These are phyloP conservation scores for Cercospora janseana DNA, from an alignment of 2,329 filamentous ascomycete genomes.

Conservation along the genomic window DNA sequence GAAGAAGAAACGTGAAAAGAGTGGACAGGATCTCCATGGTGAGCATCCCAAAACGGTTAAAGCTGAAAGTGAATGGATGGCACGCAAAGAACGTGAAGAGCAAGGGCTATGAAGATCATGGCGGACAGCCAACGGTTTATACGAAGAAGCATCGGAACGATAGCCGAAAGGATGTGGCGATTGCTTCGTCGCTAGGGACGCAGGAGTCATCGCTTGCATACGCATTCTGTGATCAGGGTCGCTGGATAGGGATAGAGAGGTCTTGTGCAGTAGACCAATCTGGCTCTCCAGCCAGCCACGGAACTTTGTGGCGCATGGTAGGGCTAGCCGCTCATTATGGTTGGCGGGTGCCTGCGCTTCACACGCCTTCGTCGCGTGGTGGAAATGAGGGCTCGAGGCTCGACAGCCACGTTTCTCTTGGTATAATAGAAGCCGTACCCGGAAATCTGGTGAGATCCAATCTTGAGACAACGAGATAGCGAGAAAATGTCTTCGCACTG, in stretches of 20 bases:
- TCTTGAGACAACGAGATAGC: not conserved
- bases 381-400: slow-evolving; percentile 3
- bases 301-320: not conserved
- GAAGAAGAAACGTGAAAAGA: slow-evolving; percentile 1
- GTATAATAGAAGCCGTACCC: too few relatives aligned
- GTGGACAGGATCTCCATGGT: slow-evolving; percentile 6
- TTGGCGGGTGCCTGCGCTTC: not conserved
- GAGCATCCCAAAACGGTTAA: not conserved
- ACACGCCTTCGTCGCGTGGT: slow-evolving; percentile 1
- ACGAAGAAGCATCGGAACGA: not conserved
- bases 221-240: not conserved
- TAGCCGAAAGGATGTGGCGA: not conserved
- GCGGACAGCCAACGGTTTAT: not conserved
- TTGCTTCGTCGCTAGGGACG: not conserved
- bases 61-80: not conserved
- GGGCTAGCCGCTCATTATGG: not conserved
- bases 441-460: too few relatives aligned
- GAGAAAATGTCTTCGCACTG: not conserved
- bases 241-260: not conserved
- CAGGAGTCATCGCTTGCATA: not conserved
- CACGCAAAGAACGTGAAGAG: slow-evolving; percentile 1
- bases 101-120: not conserved
- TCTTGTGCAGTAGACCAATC: slow-evolving; percentile 3
- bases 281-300: slow-evolving; percentile 1
- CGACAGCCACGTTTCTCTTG: slow-evolving; percentile 1